Evolutionary conservation across 306 rosid genomes (phyloP).

Genomic region (Corylus avellana): DNA sequence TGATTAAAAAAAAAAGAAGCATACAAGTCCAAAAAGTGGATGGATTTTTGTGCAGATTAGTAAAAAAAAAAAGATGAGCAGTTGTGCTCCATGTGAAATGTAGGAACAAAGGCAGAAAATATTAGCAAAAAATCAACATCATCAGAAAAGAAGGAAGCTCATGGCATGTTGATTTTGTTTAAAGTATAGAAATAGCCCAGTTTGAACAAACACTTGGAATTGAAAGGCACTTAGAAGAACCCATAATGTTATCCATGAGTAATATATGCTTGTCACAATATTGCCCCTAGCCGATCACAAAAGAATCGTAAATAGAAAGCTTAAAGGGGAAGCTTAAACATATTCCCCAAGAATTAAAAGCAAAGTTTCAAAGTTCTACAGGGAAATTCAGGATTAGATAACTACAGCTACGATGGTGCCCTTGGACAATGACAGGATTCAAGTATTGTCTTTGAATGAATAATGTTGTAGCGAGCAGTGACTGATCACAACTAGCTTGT

Average conservation of each 20-base stretch:
- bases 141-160: slow-evolving; percentile 44
- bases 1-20: slow-evolving; percentile 24
- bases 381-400: slow-evolving; percentile 31
- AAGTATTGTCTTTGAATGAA: slow-evolving; percentile 1
- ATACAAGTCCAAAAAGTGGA: slow-evolving; percentile 34
- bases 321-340: slow-evolving; percentile 48
- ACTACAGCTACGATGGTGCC: slow-evolving; percentile 32
- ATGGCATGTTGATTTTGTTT: slow-evolving; percentile 44
- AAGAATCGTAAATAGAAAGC: slow-evolving; percentile 56
- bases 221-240: slow-evolving; percentile 55
- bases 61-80: slow-evolving; percentile 46
- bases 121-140: slow-evolving; percentile 43
- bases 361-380: slow-evolving; percentile 33
- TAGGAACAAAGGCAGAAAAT: slow-evolving; percentile 37
- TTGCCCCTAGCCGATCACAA: slow-evolving; percentile 24
- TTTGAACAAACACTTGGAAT: slow-evolving; percentile 48
- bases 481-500: background rate
- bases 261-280: slow-evolving; percentile 33
- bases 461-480: background rate
- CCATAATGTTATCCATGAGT: slow-evolving; percentile 46
- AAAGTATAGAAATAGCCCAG: slow-evolving; percentile 37
- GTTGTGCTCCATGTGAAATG: slow-evolving; percentile 58
- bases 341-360: slow-evolving; percentile 53
- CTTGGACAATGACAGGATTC: slow-evolving; percentile 46
- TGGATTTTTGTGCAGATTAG: background rate